Evolutionary conservation across 805 yeast species (phyloP).

Genomic region (Ogataea nitratoaversa): DNA sequence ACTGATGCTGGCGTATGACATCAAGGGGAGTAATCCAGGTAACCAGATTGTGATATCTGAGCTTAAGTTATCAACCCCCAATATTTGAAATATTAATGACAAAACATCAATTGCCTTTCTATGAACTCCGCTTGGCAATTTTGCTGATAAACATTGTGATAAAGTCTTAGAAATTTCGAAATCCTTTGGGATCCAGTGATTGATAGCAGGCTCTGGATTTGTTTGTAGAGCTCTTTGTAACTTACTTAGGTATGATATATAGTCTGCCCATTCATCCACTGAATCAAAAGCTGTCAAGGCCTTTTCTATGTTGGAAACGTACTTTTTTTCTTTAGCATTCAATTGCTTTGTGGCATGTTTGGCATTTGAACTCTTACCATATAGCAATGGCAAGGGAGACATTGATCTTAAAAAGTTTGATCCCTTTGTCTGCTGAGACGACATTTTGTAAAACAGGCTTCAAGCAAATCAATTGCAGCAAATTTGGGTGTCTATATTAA

Average conservation of each 20-base stretch:
- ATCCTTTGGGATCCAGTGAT: constrained; percentile 63
- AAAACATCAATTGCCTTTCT: constrained; percentile 81
- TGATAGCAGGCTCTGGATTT: constrained; percentile 36
- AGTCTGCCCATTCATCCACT: constrained; percentile 97
- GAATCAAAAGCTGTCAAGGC: constrained; percentile 73
- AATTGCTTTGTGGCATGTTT: constrained; percentile 27
- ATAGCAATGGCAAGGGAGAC: constrained; percentile 27
- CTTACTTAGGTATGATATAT: constrained; percentile 81
- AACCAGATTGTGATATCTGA: constrained; percentile 70
- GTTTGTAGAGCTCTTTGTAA: constrained; percentile 66
- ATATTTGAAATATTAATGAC: constrained; percentile 57
- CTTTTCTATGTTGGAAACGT: constrained; percentile 61
- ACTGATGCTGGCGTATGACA: constrained; percentile 84
- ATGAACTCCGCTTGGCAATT: constrained; percentile 93
- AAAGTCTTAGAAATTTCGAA: constrained; percentile 64
- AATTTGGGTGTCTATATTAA: no score
- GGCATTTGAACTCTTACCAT: constrained; percentile 10
- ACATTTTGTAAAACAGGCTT: no score
- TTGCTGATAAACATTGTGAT: constrained; percentile 74
- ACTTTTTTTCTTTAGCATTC: constrained; percentile 65
- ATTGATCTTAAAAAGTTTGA: constrained; percentile 21
- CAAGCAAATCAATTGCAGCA: no score
- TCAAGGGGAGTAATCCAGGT: constrained; percentile 86
- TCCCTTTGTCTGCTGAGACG: constrained; percentile 15
- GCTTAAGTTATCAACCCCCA: constrained; percentile 54